These are phyloP conservation scores for Kluyveromyces siamensis DNA, from an alignment of 805 yeast species.

Conservation along the genomic window DNA sequence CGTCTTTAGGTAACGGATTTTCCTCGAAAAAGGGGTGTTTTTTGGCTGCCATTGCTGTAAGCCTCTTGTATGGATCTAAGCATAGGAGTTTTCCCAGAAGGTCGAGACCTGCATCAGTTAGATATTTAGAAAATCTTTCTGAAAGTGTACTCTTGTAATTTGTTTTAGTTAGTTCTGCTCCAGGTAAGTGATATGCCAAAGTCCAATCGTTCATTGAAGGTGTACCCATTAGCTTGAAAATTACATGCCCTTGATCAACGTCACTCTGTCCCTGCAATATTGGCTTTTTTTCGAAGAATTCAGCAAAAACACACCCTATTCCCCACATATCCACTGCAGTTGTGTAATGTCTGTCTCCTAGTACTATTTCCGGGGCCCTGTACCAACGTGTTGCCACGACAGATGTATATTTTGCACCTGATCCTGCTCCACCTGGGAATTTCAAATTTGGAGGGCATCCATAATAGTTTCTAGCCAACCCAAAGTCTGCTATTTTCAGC, in stretches of 20 bases:
- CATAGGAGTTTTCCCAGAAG: slow-evolving; percentile 54
- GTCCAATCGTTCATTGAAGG: slow-evolving; percentile 61
- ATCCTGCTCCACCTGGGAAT: slow-evolving; percentile 36
- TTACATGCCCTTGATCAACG: slow-evolving; percentile 74
- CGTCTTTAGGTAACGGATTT: slow-evolving; percentile 57
- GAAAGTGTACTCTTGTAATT: slow-evolving; percentile 35
- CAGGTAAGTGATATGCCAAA: slow-evolving; percentile 48
- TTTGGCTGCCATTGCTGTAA: slow-evolving; percentile 73
- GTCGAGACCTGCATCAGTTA: slow-evolving; percentile 37
- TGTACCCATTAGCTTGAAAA: slow-evolving; percentile 75
- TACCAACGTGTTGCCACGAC: slow-evolving; percentile 96
- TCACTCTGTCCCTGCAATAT: slow-evolving; percentile 81
- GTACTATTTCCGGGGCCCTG: slow-evolving; percentile 85
- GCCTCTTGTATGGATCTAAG: slow-evolving; percentile 63
- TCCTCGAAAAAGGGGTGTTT: slow-evolving; percentile 57
- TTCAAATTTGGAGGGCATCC: slow-evolving; percentile 50
- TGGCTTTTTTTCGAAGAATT: slow-evolving; percentile 73
- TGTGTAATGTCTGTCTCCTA: slow-evolving; percentile 81
- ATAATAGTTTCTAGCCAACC: slow-evolving; percentile 70
- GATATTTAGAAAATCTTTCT: slow-evolving; percentile 35
- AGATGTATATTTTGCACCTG: slow-evolving; percentile 40
- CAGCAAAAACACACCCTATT: slow-evolving; percentile 91
- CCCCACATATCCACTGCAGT: slow-evolving; percentile 99
- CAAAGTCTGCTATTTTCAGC: slow-evolving; percentile 91
- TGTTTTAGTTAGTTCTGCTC: slow-evolving; percentile 31